Evolutionary conservation across 75 land plant genomes (phyloP), one percentile per base, ranked within the genome.

Genomic region (Selaginella tamariscina): DNA sequence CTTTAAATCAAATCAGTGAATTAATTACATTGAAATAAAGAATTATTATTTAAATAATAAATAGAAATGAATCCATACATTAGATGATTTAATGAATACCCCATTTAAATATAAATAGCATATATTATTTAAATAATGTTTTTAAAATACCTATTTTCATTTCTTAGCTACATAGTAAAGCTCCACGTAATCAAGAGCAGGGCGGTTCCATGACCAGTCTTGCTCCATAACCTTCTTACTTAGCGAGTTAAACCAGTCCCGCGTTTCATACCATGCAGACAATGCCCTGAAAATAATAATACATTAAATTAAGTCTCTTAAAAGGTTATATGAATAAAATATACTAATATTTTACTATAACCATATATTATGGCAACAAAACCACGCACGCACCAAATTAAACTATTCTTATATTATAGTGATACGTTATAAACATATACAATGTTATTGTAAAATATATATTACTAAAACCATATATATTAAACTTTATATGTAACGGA

Each of bases 161-260:
- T 86, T 89, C 27, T 80, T 74, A 1, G 94, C 89, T 56, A 80
- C 69, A 68, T 86, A 74, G 74, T 89, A 89, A 28, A 89, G 87
- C 64, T 89, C 94, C 66, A 89, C 69, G 66, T 89, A 89, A 60
- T 89, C 89, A 55, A 89, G 75, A 1, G 94, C 86, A 28, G 94
- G 94, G 32, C 85, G 70, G 68, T 89, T 89, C 94, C 94, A 89
- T 24, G 94, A 84, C 94, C 94, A 89, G 68, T 89, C 94, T 82
- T 89, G 94, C 72, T 89, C 89, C 94, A 89, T 89, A 39, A 82
- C 94, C 21, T 69, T 76, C 80, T 84, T 83, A 80, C 87, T 80
- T 31, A 89, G 71, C 11, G 69, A 57, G 66, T 89, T 56, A 56
- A 89, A 86, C 94, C 94, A 86, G 0, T 82, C 82, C 22, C 89